These are phyloP conservation scores for Boletus bicolor DNA, from an alignment of 768 basidiomycete genomes.

Conservation along the genomic window DNA sequence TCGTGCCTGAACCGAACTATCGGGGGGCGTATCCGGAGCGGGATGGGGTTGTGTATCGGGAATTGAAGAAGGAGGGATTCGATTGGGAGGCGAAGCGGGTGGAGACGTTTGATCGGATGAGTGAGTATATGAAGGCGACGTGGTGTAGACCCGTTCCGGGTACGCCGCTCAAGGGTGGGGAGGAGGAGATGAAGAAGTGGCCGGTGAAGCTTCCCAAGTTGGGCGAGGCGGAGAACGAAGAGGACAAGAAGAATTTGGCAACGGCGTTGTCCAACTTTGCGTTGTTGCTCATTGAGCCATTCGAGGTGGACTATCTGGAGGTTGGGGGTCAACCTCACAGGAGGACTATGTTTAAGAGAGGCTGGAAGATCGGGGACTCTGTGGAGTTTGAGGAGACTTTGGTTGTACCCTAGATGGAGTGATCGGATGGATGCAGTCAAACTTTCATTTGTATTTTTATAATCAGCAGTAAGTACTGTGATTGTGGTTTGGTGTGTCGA, in stretches of 20 bases:
- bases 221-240: slow-evolving; percentile 41
- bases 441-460: not conserved
- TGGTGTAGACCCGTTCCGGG: slow-evolving; percentile 75
- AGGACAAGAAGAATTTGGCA: slow-evolving; percentile 46
- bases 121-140: slow-evolving; percentile 59
- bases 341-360: slow-evolving; percentile 52
- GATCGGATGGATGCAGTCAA: not conserved
- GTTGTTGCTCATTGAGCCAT: slow-evolving; percentile 67
- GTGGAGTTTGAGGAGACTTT: slow-evolving; percentile 56
- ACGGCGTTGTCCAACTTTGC: slow-evolving; percentile 65
- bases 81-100: slow-evolving; percentile 63
- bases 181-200: slow-evolving; percentile 62
- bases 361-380: slow-evolving; percentile 21
- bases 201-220: slow-evolving; percentile 52
- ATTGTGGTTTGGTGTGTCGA: not conserved
- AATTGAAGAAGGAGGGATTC: slow-evolving; percentile 36
- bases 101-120: slow-evolving; percentile 59
- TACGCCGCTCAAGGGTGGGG: slow-evolving; percentile 43
- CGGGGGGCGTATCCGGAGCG: slow-evolving; percentile 15
- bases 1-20: slow-evolving; percentile 52
- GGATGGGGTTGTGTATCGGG: slow-evolving; percentile 32
- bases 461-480: not conserved
- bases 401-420: slow-evolving; percentile 52
- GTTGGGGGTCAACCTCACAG: slow-evolving; percentile 54
- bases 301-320: slow-evolving; percentile 66